Conservation (phyloP, 352 stramenopile species). For the Phytophthora lateralis region DNA sequence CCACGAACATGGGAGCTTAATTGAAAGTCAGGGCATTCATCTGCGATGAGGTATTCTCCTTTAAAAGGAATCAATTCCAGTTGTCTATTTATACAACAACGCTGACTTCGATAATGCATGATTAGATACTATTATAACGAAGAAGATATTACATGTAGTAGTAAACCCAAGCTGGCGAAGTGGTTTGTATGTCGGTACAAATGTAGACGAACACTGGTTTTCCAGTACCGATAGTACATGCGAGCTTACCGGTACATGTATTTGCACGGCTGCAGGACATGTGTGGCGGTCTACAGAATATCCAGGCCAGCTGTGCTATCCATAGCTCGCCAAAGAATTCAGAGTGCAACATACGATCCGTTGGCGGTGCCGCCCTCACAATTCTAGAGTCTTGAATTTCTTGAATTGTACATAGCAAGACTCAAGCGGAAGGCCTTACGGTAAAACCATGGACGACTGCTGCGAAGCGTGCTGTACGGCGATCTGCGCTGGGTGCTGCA, state of each 20-base stretch:
- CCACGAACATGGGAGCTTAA: no score
- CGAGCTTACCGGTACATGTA: no score
- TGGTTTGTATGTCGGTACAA: no score
- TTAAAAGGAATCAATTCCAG: no score
- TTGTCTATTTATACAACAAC: no score
- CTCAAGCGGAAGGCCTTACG: neutral
- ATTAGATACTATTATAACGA: no score
- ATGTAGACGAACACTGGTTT: neutral
- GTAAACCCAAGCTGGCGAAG: no score
- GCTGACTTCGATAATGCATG: no score
- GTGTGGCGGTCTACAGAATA: neutral
- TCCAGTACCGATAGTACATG: no score
- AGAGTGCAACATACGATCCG: conserved; percentile 7
- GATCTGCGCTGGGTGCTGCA: conserved; percentile 34
- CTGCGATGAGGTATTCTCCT: no score
- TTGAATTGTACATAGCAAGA: neutral
- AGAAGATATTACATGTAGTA: no score
- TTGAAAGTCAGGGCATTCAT: no score
- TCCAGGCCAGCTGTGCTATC: neutral
- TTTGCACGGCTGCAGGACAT: neutral
- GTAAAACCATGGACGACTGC: conserved; percentile 30
- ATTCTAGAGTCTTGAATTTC: neutral
- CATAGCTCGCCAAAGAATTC: neutral
- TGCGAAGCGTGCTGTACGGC: conserved; percentile 21
- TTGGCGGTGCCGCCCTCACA: conserved; percentile 1